Conservation (phyloP, 805 yeast genomes). For the Zygosaccharomyces pseudorouxii region DNA sequence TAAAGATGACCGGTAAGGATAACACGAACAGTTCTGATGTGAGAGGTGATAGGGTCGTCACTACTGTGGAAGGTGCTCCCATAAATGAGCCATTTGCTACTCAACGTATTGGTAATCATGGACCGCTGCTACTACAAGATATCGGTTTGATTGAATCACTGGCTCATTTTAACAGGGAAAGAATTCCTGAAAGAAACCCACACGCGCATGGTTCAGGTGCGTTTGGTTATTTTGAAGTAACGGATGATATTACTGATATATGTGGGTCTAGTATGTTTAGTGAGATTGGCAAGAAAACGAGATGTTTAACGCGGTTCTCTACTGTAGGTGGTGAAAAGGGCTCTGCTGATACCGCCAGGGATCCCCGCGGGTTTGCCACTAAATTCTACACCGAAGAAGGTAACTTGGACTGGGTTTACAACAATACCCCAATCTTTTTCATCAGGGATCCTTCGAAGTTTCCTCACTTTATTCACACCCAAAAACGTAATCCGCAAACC, state of each 20-base stretch:
- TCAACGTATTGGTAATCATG: slow-evolving; percentile 68
- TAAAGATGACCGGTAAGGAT: slow-evolving; percentile 14
- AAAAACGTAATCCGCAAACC: slow-evolving; percentile 64
- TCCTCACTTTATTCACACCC: slow-evolving; percentile 63
- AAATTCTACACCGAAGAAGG: slow-evolving; percentile 67
- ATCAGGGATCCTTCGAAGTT: slow-evolving; percentile 61
- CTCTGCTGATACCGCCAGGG: slow-evolving; percentile 61
- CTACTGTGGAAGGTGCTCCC: slow-evolving; percentile 76
- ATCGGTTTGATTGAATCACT: slow-evolving; percentile 73
- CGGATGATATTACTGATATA: slow-evolving; percentile 75
- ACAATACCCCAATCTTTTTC: slow-evolving; percentile 66
- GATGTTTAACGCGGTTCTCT: slow-evolving; percentile 64
- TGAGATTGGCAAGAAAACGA: slow-evolving; percentile 74
- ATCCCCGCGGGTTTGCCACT: slow-evolving; percentile 65
- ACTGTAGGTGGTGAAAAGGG: slow-evolving; percentile 71
- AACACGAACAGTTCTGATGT: slow-evolving; percentile 30
- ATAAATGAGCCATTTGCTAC: slow-evolving; percentile 71
- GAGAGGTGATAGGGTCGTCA: slow-evolving; percentile 47
- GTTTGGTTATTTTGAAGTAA: slow-evolving; percentile 78
- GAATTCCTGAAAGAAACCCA: slow-evolving; percentile 89
- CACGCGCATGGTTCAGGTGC: slow-evolving; percentile 96
- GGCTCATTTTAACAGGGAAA: slow-evolving; percentile 85
- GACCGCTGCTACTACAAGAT: slow-evolving; percentile 79
- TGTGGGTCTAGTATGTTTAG: slow-evolving; percentile 67
- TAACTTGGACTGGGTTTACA: slow-evolving; percentile 66